Evolutionary conservation across 78 protist genomes (phyloP).

Genomic region (Creolimax fragrantissima): DNA sequence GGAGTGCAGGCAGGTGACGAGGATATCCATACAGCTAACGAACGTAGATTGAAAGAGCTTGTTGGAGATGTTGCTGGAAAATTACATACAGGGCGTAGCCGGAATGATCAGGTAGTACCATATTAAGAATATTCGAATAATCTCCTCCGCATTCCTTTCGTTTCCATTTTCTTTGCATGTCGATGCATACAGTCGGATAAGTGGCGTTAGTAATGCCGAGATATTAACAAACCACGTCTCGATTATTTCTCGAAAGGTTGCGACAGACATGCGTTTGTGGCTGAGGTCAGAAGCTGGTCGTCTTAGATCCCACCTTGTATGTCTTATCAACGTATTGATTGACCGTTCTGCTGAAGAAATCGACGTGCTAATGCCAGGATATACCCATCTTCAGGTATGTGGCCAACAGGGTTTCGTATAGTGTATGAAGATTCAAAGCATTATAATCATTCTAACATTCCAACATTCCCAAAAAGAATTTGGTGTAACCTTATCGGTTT

Average conservation of each 20-base stretch:
- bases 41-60: constrained; percentile 52
- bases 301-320: not conserved
- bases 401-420: no score
- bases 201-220: no score
- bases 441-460: no score
- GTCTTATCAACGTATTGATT: not conserved
- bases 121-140: no score
- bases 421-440: no score
- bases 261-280: constrained; percentile 63
- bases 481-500: no score
- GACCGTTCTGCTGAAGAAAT: constrained; percentile 33
- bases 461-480: no score
- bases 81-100: constrained; percentile 67
- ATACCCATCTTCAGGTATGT: constrained; percentile 57
- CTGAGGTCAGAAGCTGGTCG: constrained; percentile 18
- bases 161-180: not conserved
- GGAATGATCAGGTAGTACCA: constrained; percentile 36
- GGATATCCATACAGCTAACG: constrained; percentile 77
- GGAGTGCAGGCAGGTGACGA: constrained; percentile 51
- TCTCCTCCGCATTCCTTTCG: not conserved
- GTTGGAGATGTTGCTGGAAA: constrained; percentile 54
- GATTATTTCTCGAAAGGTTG: constrained; percentile 44
- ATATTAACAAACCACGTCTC: no score
- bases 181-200: no score
- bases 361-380: constrained; percentile 52